Percentiles rank a stretch among this genome's conserved stretches.
phyloP scores from a whole-genome alignment of 345 rosid species.

The Combretum micranthum region DNA sequence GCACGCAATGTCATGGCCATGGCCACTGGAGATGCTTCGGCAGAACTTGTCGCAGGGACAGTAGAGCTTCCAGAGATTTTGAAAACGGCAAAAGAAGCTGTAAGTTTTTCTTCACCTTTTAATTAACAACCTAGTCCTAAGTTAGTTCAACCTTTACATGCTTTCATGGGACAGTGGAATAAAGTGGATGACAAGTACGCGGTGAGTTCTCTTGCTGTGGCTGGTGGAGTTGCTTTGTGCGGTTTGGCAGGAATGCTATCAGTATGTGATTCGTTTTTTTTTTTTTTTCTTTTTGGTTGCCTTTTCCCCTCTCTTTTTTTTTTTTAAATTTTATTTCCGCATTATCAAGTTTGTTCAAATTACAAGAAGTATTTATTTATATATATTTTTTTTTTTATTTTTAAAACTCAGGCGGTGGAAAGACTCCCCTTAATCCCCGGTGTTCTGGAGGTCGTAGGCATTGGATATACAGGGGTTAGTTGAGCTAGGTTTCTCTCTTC shows the following conservation, averaged over 20 bases:
- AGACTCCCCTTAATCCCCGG: slow-evolving; percentile 88
- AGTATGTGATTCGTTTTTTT: slow-evolving; percentile 37
- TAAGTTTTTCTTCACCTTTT: slow-evolving; percentile 21
- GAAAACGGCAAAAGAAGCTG: slow-evolving; percentile 61
- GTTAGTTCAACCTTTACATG: not conserved
- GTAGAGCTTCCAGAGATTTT: slow-evolving; percentile 65
- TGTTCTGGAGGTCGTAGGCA: slow-evolving; percentile 76
- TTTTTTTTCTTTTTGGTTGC: not conserved
- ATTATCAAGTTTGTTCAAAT: not conserved
- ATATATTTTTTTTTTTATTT: not conserved
- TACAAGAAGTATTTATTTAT: too few species aligned
- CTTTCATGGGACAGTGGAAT: slow-evolving; percentile 55
- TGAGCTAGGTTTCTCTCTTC: not conserved
- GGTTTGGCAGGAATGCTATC: slow-evolving; percentile 71
- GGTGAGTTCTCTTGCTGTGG: slow-evolving; percentile 57
- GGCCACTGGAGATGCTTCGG: slow-evolving; percentile 75
- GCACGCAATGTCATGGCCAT: slow-evolving; percentile 67
- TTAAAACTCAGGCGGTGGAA: slow-evolving; percentile 66
- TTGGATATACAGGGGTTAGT: slow-evolving; percentile 87
- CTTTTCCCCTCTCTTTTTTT: not conserved
- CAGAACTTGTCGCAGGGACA: slow-evolving; percentile 43
- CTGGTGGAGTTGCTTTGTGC: slow-evolving; percentile 55
- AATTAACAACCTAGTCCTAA: not conserved
- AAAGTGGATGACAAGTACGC: slow-evolving; percentile 93
- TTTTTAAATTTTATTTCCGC: not conserved